A percentile compares a stretch with the other conserved stretches of the same genome.
Conservation (phyloP, 192 early-diverging fungal species). For the Phlyctochytrium arcticum region DNA sequence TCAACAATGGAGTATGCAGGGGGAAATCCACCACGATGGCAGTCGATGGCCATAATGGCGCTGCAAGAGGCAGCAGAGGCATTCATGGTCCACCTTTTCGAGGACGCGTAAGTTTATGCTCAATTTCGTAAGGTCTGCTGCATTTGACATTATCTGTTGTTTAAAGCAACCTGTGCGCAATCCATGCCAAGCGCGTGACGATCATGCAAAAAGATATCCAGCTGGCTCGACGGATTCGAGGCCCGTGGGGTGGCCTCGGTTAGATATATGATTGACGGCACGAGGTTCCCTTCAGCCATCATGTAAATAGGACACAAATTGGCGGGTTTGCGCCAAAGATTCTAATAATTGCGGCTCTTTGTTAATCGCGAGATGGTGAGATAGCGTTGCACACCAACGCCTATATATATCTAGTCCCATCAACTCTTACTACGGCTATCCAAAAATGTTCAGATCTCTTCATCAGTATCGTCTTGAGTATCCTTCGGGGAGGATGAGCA, state of each 20-base stretch:
- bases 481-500: slow-evolving; percentile 17
- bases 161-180: slow-evolving; percentile 78
- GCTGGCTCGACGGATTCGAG: slow-evolving; percentile 82
- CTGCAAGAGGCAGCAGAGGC: slow-evolving; percentile 79
- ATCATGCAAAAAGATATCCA: slow-evolving; percentile 91
- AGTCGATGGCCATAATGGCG: slow-evolving; percentile 71
- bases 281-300: too few species aligned
- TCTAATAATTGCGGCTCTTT: too few species aligned
- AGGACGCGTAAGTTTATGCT: slow-evolving; percentile 68
- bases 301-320: not conserved
- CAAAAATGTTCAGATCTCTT: too few species aligned
- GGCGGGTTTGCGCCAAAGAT: too few species aligned
- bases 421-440: too few species aligned
- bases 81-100: slow-evolving; percentile 79
- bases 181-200: slow-evolving; percentile 93
- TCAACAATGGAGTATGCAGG: slow-evolving; percentile 20
- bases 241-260: slow-evolving; percentile 72
- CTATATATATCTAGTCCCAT: too few species aligned
- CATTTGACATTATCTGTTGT: slow-evolving; percentile 1
- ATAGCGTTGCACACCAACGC: too few species aligned
- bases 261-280: too few species aligned
- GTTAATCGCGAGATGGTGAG: too few species aligned
- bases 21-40: slow-evolving; percentile 56
- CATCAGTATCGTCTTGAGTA: too few species aligned
- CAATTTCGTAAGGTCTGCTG: not conserved